Percentiles rank a stretch among this genome's conserved stretches.
phyloP scores from a whole-genome alignment of 1,139 yeast genomes.

The Kodamaea sp. region DNA sequence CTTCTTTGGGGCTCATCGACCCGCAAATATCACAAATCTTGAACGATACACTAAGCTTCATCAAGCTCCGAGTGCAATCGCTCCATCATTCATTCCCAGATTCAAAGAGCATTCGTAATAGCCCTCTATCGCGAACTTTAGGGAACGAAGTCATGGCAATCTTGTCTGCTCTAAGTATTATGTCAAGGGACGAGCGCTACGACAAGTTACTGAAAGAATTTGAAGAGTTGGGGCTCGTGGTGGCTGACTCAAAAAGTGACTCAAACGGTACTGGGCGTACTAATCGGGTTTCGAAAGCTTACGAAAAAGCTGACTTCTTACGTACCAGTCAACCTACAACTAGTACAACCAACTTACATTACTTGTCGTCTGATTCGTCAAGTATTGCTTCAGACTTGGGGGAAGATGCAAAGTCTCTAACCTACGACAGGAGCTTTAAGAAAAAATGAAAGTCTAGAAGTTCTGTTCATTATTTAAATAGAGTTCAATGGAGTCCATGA shows the following conservation, averaged over 20 bases:
- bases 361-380: constrained; percentile 3
- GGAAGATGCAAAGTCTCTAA: too few species aligned
- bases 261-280: too few species aligned
- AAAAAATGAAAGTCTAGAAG: too few species aligned
- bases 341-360: too few species aligned
- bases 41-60: constrained; percentile 9
- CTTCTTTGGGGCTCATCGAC: constrained; percentile 8
- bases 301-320: too few species aligned
- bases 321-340: too few species aligned
- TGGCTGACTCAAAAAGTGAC: too few species aligned
- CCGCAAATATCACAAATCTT: constrained; percentile 11
- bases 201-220: constrained; percentile 8
- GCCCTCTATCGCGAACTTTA: constrained; percentile 19
- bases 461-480: too few species aligned
- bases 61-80: constrained; percentile 5
- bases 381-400: constrained; percentile 3
- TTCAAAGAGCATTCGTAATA: constrained; percentile 12
- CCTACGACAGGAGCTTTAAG: too few species aligned
- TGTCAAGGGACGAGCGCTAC: constrained; percentile 8
- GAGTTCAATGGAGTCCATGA: too few species aligned
- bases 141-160: constrained; percentile 26
- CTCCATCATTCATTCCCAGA: constrained; percentile 5
- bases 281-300: too few species aligned
- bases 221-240: constrained; percentile 7
- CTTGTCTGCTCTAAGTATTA: constrained; percentile 20